Evolutionary conservation across 2,329 filamentous ascomycete species (phyloP).

Genomic region (Aspergillus fumigatus): DNA sequence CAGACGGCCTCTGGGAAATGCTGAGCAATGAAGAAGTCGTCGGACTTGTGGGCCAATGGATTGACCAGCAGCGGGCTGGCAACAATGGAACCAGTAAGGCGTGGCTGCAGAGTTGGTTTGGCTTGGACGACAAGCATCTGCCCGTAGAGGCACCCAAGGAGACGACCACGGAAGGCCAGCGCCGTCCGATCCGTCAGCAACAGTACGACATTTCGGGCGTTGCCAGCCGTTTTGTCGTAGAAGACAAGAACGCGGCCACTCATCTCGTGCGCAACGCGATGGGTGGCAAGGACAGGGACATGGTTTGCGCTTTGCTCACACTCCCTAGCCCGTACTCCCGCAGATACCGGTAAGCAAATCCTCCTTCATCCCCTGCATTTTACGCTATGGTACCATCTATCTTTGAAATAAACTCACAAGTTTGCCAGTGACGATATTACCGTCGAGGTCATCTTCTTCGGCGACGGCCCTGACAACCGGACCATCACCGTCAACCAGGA

Average conservation of each 20-base stretch:
- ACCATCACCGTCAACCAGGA: constrained; percentile 81
- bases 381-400: background rate
- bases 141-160: constrained; percentile 66
- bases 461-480: constrained; percentile 69
- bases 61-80: constrained; percentile 64
- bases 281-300: constrained; percentile 87
- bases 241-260: constrained; percentile 94
- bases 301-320: constrained; percentile 86
- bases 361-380: background rate
- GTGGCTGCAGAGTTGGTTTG: constrained; percentile 69
- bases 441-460: constrained; percentile 98
- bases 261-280: constrained; percentile 93
- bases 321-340: constrained; percentile 86
- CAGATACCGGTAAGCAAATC: constrained; percentile 67
- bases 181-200: constrained; percentile 75
- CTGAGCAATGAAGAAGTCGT: constrained; percentile 97
- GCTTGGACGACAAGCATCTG: constrained; percentile 52
- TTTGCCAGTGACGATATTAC: constrained; percentile 79
- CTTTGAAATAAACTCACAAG: constrained; percentile 14
- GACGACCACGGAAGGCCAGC: constrained; percentile 60
- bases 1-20: constrained; percentile 98
- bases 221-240: constrained; percentile 80
- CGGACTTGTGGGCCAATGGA: constrained; percentile 92
- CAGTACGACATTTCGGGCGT: constrained; percentile 76
- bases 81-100: constrained; percentile 45